These are phyloP conservation scores for Ustilago lituana DNA, from an alignment of 1,284 basidiomycete species.

Conservation along the genomic window DNA sequence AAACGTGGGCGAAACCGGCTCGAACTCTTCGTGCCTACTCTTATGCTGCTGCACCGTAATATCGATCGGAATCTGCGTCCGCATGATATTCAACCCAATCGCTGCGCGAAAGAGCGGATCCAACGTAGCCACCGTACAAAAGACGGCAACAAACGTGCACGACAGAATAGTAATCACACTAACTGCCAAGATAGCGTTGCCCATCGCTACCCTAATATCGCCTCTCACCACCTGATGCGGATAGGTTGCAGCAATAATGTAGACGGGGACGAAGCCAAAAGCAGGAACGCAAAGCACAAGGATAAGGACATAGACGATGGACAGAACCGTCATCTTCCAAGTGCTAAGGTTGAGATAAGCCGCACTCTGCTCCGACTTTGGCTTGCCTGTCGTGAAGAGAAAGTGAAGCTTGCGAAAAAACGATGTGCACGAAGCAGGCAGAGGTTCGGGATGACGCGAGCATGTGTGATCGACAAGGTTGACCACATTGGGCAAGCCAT, in stretches of 20 bases:
- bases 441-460: neutral
- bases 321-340: conserved; percentile 30
- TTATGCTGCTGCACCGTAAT: conserved; percentile 9
- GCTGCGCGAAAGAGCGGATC: conserved; percentile 34
- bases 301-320: conserved; percentile 4
- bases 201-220: neutral
- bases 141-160: conserved; percentile 15
- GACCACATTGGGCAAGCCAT: conserved; percentile 8
- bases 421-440: conserved; percentile 4
- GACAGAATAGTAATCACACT: conserved; percentile 6
- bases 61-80: conserved; percentile 8
- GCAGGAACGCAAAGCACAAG: conserved; percentile 6
- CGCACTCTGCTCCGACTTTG: neutral
- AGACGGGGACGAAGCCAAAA: conserved; percentile 13
- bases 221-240: neutral
- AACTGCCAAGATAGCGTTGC: neutral
- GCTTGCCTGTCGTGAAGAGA: conserved; percentile 11
- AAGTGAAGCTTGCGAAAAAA: conserved; percentile 8
- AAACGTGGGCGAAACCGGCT: neutral
- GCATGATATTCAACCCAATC: conserved; percentile 20
- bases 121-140: conserved; percentile 20
- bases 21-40: neutral
- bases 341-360: conserved; percentile 4
- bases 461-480: conserved; percentile 10
- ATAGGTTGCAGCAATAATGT: conserved; percentile 1